phyloP scores from a whole-genome alignment of 1,284 basidiomycete species.

The Austroboletus niveus region DNA sequence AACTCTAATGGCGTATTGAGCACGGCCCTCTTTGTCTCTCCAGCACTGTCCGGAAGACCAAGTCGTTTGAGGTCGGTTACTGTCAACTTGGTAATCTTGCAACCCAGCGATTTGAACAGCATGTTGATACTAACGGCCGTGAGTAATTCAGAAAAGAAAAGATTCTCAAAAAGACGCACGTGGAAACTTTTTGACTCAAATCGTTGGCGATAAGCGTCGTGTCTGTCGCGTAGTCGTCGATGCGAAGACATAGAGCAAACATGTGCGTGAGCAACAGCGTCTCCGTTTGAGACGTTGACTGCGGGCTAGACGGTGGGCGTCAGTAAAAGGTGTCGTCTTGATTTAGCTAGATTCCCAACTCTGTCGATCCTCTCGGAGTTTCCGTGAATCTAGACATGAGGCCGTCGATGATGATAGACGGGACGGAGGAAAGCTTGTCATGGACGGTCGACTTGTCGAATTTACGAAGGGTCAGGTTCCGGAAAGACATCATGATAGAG shows the following conservation, averaged over 20 bases:
- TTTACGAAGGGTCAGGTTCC: slow-evolving; percentile 43
- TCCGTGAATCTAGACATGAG: slow-evolving; percentile 83
- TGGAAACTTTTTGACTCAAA: slow-evolving; percentile 57
- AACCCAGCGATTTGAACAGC: slow-evolving; percentile 60
- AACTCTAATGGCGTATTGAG: slow-evolving; percentile 77
- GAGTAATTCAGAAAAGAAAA: too few species aligned
- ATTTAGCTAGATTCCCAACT: slow-evolving; percentile 40
- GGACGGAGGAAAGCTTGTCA: slow-evolving; percentile 57
- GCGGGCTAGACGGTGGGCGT: slow-evolving; percentile 43
- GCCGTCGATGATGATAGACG: slow-evolving; percentile 67
- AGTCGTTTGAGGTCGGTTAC: slow-evolving; percentile 64
- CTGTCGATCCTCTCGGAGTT: slow-evolving; percentile 55
- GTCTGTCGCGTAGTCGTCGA: slow-evolving; percentile 77
- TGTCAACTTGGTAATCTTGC: slow-evolving; percentile 61
- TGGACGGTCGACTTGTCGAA: slow-evolving; percentile 51
- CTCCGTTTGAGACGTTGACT: slow-evolving; percentile 67
- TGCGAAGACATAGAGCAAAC: slow-evolving; percentile 74
- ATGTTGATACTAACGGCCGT: slow-evolving; percentile 41
- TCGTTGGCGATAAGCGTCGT: slow-evolving; percentile 68
- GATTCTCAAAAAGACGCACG: slow-evolving; percentile 45
- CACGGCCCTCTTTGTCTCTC: slow-evolving; percentile 63
- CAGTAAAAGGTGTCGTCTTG: not conserved
- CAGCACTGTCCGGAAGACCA: slow-evolving; percentile 60
- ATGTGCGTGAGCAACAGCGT: slow-evolving; percentile 75
- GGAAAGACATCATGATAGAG: slow-evolving; percentile 72